Conservation (phyloP, 768 basidiomycete species). For the Podaxis pistillaris region DNA sequence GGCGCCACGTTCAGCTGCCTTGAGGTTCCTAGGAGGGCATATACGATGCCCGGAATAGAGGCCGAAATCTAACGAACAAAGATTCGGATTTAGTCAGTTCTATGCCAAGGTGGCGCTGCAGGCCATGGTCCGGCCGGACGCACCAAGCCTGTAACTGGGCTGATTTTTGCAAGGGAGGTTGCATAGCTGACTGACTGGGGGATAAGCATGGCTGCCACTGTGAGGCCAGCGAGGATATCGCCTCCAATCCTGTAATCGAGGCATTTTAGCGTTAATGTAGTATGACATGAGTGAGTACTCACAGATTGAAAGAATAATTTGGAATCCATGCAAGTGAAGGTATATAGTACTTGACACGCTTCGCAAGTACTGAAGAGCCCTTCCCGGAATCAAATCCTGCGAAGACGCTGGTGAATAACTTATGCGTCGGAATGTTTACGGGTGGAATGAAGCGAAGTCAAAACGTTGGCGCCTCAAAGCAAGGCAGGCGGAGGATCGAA, state of each 20-base stretch:
- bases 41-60: slow-evolving; percentile 83
- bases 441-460: background rate
- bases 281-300: slow-evolving; percentile 27
- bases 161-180: slow-evolving; percentile 80
- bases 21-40: slow-evolving; percentile 87
- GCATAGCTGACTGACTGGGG: slow-evolving; percentile 93
- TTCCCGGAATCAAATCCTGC: slow-evolving; percentile 18
- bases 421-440: background rate
- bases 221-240: slow-evolving; percentile 83
- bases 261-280: background rate
- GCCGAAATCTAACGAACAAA: slow-evolving; percentile 63
- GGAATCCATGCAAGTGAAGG: slow-evolving; percentile 82
- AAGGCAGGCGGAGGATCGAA: background rate
- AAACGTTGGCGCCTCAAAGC: background rate
- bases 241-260: slow-evolving; percentile 31
- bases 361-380: slow-evolving; percentile 34
- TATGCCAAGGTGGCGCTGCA: no score
- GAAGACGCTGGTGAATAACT: background rate
- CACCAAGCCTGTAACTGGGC: slow-evolving; percentile 83
- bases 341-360: slow-evolving; percentile 69
- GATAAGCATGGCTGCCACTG: slow-evolving; percentile 81
- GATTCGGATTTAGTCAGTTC: background rate
- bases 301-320: slow-evolving; percentile 68
- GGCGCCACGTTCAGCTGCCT: slow-evolving; percentile 82
- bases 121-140: slow-evolving; percentile 24